phyloP scores from a whole-genome alignment of 257 asterid species.

The Salvia splendens region DNA sequence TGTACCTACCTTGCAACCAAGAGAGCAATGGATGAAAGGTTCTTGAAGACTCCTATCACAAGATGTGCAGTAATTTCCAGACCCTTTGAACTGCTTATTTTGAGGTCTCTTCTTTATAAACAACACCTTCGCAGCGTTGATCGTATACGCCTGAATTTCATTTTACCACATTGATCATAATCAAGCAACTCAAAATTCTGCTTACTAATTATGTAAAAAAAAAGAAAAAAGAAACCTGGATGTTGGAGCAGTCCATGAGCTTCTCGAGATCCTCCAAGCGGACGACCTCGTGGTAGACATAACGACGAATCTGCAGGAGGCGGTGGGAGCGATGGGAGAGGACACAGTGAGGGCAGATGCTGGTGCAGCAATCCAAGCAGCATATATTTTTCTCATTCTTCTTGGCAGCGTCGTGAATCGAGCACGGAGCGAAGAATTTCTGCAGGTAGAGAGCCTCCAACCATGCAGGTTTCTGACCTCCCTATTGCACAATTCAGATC shows the following conservation, averaged over 20 bases:
- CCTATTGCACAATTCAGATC: slow-evolving; percentile 35
- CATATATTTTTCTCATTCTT: slow-evolving; percentile 88
- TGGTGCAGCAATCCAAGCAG: slow-evolving; percentile 89
- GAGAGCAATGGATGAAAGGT: slow-evolving; percentile 88
- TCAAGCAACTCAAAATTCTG: no score
- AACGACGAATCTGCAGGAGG: slow-evolving; percentile 91
- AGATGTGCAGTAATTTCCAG: slow-evolving; percentile 91
- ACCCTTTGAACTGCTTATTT: slow-evolving; percentile 89
- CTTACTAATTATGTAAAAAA: no score
- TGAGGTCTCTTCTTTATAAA: slow-evolving; percentile 94
- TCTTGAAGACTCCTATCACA: slow-evolving; percentile 93
- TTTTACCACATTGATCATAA: no score
- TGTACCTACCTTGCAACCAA: slow-evolving; percentile 88
- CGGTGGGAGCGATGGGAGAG: slow-evolving; percentile 77
- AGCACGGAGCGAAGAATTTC: slow-evolving; percentile 73
- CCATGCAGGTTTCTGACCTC: slow-evolving; percentile 78
- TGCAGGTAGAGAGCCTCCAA: slow-evolving; percentile 68
- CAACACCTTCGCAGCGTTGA: slow-evolving; percentile 82
- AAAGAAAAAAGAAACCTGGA: slow-evolving; percentile 57
- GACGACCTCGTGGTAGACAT: slow-evolving; percentile 90
- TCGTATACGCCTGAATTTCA: slow-evolving; percentile 65
- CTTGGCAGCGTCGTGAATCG: slow-evolving; percentile 77
- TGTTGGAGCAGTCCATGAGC: slow-evolving; percentile 84
- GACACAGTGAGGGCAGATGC: slow-evolving; percentile 95
- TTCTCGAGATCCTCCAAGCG: slow-evolving; percentile 87